Conservation (phyloP, 305 asterid genomes). For the Solanum hybrid region DNA sequence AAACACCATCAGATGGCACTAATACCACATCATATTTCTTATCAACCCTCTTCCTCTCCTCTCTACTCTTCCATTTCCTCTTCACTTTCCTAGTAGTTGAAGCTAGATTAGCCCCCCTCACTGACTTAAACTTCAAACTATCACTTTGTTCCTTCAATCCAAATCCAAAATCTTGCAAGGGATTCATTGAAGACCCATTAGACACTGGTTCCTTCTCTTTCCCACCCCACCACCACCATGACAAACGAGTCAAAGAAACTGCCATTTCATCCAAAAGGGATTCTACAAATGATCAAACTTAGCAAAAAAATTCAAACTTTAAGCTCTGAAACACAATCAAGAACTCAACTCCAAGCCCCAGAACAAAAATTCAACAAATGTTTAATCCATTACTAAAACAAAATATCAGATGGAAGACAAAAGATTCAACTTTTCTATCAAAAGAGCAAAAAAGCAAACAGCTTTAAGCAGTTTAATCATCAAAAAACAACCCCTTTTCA, state of each 20-base stretch:
- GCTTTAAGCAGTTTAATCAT: neutral
- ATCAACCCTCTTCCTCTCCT: slow-evolving; percentile 56
- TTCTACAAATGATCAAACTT: neutral
- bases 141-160: slow-evolving; percentile 61
- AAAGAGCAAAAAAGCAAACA: slow-evolving; percentile 1
- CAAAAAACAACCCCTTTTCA: neutral
- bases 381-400: slow-evolving; percentile 12
- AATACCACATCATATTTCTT: slow-evolving; percentile 69
- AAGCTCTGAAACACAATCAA: neutral
- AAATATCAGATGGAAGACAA: neutral
- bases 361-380: neutral
- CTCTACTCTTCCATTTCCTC: slow-evolving; percentile 82
- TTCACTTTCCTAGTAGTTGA: slow-evolving; percentile 49
- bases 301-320: neutral
- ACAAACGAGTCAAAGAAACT: slow-evolving; percentile 55
- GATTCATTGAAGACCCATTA: slow-evolving; percentile 53
- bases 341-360: neutral
- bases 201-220: slow-evolving; percentile 63
- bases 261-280: slow-evolving; percentile 34
- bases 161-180: slow-evolving; percentile 61
- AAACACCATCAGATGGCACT: slow-evolving; percentile 83
- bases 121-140: slow-evolving; percentile 36
- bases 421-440: neutral
- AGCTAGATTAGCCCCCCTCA: slow-evolving; percentile 27
- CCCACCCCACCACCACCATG: slow-evolving; percentile 72